Evolutionary conservation across 176 grass and related monocot genomes (phyloP).

Genomic region (Hsuehochloa calcarea): DNA sequence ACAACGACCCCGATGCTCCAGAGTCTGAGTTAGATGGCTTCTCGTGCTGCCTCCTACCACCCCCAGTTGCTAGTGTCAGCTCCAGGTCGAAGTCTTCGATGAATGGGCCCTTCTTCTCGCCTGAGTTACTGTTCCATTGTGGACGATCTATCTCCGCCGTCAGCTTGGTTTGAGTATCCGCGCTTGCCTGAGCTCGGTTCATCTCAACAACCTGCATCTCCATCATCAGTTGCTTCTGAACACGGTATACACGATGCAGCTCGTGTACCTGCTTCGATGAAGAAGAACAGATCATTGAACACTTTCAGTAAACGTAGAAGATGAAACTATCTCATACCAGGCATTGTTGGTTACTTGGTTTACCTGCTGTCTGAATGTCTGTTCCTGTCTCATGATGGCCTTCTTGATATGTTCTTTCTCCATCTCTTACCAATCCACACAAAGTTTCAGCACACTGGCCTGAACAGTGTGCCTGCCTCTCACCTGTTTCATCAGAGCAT

Average conservation of each 20-base stretch:
- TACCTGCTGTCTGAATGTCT: constrained; percentile 78
- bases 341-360: not conserved
- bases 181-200: constrained; percentile 7
- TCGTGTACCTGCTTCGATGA: constrained; percentile 55
- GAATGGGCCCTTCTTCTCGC: constrained; percentile 3
- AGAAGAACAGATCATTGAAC: not conserved
- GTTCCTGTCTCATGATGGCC: constrained; percentile 69
- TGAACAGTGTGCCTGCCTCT: not conserved
- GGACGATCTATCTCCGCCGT: not conserved
- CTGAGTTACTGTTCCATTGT: constrained; percentile 11
- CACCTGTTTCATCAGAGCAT: constrained; percentile 13
- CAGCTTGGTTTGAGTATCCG: not conserved
- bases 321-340: not conserved
- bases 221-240: constrained; percentile 68
- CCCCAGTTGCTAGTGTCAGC: constrained; percentile 64
- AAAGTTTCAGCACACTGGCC: constrained; percentile 7
- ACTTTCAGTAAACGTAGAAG: not conserved
- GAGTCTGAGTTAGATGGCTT: constrained; percentile 53
- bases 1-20: constrained; percentile 40
- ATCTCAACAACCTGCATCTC: constrained; percentile 37
- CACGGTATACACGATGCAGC: constrained; percentile 54
- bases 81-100: constrained; percentile 55
- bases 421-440: constrained; percentile 22
- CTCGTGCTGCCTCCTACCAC: constrained; percentile 43
- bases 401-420: constrained; percentile 73